Evolutionary conservation across 2,329 filamentous ascomycete genomes (phyloP), one percentile per base, ranked within the genome.

Genomic region (Aureobasidium sp.): DNA sequence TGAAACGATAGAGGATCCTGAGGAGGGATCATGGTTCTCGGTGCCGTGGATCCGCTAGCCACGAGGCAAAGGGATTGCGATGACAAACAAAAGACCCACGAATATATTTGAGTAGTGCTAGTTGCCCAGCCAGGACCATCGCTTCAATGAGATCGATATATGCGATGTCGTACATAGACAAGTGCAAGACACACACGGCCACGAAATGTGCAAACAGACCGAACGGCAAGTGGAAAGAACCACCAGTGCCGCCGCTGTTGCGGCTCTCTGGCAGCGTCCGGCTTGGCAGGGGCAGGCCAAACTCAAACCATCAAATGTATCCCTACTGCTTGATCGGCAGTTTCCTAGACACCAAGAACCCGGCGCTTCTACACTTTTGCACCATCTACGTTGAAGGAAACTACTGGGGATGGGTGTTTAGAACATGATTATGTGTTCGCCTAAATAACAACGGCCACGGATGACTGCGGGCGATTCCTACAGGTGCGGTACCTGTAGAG

Each of bases 401-500:
- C 34, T 39, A 55, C 52, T 20, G 22, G 15, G 5, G 14, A n/a
- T 42, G 27, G 37, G 12, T 44, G 25, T 36, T 2, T 12, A 36
- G 15, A 8, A 14, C 9, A 57, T 45, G 53, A 9, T 55, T 39
- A 36, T 57, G 41, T 4, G 2, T 42, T 5, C 7, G 42, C 12
- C 15, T 20, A 36, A 14, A 27, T n/a, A 57, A 7, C n/a, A 55
- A 31, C 51, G 51, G 36, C 20, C 12, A 11, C 36, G 51, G 51
- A 15, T 25, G 36, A 55, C 51, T 31, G 31, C 36, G 51, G 51
- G 27, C 25, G 36, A 55, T 25, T 8, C 25, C 67, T 63, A 73
- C 39, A 90, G 76, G 79, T 94, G 90, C 56, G 90, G 88, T 62
- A 95, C 88, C 3, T 80, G 76, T 11, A 86, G 78, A 72, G 88